Percentiles rank a stretch among this genome's conserved stretches.
These are phyloP conservation scores for Clarireedia monteithiana DNA, from an alignment of 2,329 filamentous ascomycete genomes.

Conservation along the genomic window DNA sequence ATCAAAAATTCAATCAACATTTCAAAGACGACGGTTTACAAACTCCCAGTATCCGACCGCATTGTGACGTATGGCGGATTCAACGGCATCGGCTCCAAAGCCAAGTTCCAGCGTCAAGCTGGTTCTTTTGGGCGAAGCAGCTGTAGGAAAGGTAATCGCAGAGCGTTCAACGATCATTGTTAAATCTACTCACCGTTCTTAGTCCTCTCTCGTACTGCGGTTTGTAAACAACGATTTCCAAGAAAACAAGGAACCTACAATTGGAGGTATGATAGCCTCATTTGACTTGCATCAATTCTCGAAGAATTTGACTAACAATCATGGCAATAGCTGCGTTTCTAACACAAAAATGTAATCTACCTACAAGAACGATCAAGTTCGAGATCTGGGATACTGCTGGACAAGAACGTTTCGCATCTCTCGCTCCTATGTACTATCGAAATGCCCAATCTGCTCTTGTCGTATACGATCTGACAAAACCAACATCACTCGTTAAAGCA, in stretches of 20 bases:
- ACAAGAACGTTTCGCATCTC: slow-evolving; percentile 92
- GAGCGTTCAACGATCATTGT: background rate
- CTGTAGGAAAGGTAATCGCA: slow-evolving; percentile 84
- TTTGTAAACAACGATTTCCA: slow-evolving; percentile 99
- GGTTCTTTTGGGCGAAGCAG: slow-evolving; percentile 92
- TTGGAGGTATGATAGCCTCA: slow-evolving; percentile 63
- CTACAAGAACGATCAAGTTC: slow-evolving; percentile 84
- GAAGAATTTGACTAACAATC: background rate
- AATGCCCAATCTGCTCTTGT: slow-evolving; percentile 97
- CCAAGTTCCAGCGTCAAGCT: slow-evolving; percentile 99
- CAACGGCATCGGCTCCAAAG: slow-evolving; percentile 71
- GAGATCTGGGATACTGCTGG: slow-evolving; percentile 98
- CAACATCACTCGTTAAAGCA: slow-evolving; percentile 88
- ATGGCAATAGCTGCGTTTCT: slow-evolving; percentile 73
- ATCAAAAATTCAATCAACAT: background rate
- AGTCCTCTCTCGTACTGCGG: slow-evolving; percentile 95
- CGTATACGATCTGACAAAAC: slow-evolving; percentile 97
- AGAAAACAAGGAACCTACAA: slow-evolving; percentile 99
- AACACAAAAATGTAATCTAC: slow-evolving; percentile 96
- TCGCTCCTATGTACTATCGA: slow-evolving; percentile 99
- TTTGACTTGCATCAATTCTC: background rate
- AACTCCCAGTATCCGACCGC: background rate
- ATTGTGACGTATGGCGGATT: slow-evolving; percentile 56
- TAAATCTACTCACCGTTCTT: slow-evolving; percentile 11
- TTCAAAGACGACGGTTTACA: background rate